A percentile compares a stretch with the other conserved stretches of the same genome.
These are phyloP conservation scores for Tubosaeta brunneosetosa DNA, from an alignment of 768 basidiomycete species.

Conservation along the genomic window DNA sequence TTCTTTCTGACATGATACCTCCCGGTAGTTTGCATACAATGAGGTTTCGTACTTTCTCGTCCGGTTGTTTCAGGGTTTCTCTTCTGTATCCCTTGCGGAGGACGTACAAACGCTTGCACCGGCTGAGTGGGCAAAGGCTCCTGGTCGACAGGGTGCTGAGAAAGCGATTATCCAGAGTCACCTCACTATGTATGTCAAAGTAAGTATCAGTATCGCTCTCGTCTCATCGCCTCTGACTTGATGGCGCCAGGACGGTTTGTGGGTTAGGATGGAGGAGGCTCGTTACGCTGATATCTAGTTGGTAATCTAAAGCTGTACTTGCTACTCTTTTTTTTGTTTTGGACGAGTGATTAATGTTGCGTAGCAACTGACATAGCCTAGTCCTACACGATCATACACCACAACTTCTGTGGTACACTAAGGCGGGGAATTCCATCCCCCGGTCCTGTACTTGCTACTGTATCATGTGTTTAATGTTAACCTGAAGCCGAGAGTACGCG, in stretches of 20 bases:
- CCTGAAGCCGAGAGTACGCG: too few species aligned
- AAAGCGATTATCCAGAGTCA: constrained; percentile 43
- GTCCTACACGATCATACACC: too few species aligned
- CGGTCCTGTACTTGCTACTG: too few species aligned
- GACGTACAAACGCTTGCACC: constrained; percentile 47
- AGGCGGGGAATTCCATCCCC: too few species aligned
- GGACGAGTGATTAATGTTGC: too few species aligned
- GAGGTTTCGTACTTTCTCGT: constrained; percentile 62
- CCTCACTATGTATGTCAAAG: constrained; percentile 51
- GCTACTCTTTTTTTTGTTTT: too few species aligned
- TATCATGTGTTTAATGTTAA: too few species aligned
- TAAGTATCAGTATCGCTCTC: constrained; percentile 18
- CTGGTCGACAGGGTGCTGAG: constrained; percentile 40
- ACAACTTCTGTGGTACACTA: too few species aligned
- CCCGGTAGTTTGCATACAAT: constrained; percentile 56
- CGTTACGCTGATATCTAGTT: not conserved
- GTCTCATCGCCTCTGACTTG: not conserved
- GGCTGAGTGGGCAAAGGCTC: constrained; percentile 34
- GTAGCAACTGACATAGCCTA: too few species aligned
- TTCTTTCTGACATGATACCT: not conserved
- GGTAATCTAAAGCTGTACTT: not conserved
- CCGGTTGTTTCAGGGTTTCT: constrained; percentile 54
- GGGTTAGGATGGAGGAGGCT: constrained; percentile 26
- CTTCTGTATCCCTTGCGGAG: constrained; percentile 32
- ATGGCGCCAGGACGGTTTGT: constrained; percentile 18